Percentiles rank a stretch among this genome's conserved stretches.
Evolutionary conservation across 257 asterid genomes (phyloP).

Genomic region (Nicotiana otophora): DNA sequence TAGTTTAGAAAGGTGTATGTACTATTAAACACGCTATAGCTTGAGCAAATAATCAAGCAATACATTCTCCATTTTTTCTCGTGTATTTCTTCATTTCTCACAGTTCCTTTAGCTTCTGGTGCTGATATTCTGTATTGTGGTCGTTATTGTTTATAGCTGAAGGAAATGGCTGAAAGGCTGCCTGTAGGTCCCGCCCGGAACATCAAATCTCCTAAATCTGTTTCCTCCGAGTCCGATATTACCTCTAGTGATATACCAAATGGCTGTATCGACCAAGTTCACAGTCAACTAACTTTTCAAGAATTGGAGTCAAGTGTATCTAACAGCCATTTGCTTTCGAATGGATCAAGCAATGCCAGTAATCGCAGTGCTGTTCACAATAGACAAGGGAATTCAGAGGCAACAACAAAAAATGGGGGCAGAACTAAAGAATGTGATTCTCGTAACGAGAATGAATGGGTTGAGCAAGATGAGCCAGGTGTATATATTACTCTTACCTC

Average conservation of each 20-base stretch:
- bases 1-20: too few species aligned
- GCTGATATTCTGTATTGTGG: constrained; percentile 15
- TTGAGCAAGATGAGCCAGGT: constrained; percentile 96
- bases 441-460: constrained; percentile 83
- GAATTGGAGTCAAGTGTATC: constrained; percentile 56
- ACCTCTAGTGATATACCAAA: constrained; percentile 40
- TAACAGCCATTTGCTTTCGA: constrained; percentile 41
- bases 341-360: constrained; percentile 51
- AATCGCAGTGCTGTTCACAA: constrained; percentile 47
- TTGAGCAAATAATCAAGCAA: too few species aligned
- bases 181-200: constrained; percentile 87
- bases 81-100: not conserved
- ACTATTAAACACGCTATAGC: too few species aligned
- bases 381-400: constrained; percentile 46
- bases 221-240: constrained; percentile 39
- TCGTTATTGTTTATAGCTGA: constrained; percentile 44
- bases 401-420: constrained; percentile 47
- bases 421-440: constrained; percentile 65
- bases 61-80: too few species aligned
- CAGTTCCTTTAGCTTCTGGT: not conserved
- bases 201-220: constrained; percentile 57
- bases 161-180: constrained; percentile 96
- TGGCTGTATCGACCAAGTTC: constrained; percentile 45
- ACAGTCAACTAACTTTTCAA: constrained; percentile 45
- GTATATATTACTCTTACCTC: constrained; percentile 94